Percentiles rank a stretch among this genome's conserved stretches.
These are phyloP conservation scores for Suillus subalutaceus DNA, from an alignment of 768 basidiomycete species.

Conservation along the genomic window DNA sequence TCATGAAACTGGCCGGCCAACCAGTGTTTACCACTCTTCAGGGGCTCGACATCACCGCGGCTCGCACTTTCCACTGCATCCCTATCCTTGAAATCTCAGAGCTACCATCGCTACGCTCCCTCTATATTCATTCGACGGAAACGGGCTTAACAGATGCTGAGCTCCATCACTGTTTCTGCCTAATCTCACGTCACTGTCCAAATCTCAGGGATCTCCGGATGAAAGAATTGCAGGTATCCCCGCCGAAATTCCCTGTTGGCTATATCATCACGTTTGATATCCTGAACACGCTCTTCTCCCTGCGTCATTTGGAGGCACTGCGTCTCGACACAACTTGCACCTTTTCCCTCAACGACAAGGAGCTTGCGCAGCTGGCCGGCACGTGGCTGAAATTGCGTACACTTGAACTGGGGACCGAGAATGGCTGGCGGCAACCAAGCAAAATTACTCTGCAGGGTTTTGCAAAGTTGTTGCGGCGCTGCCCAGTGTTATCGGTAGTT, in stretches of 20 bases:
- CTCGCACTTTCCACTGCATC: background rate
- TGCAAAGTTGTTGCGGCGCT: constrained; percentile 23
- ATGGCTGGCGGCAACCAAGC: constrained; percentile 32
- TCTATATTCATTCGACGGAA: constrained; percentile 5
- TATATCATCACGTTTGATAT: constrained; percentile 7
- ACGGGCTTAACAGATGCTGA: background rate
- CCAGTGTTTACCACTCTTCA: background rate
- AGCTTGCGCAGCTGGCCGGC: background rate
- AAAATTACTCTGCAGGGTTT: constrained; percentile 23
- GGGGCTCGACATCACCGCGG: background rate
- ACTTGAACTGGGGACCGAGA: constrained; percentile 3
- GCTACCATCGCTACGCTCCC: background rate
- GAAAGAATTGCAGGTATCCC: background rate
- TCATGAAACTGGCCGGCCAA: background rate
- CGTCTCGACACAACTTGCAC: constrained; percentile 12
- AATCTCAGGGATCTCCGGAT: background rate
- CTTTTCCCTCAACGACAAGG: constrained; percentile 4
- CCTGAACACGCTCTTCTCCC: background rate
- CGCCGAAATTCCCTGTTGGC: constrained; percentile 1
- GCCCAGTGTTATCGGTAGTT: constrained; percentile 17
- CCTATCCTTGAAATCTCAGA: constrained; percentile 1
- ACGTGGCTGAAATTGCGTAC: constrained; percentile 5
- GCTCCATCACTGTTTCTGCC: background rate
- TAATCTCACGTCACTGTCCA: constrained; percentile 2
- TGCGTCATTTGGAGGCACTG: background rate